These are phyloP conservation scores for Trichoderma atrobrunneum DNA, from an alignment of 2,329 filamentous ascomycete species.

Conservation along the genomic window DNA sequence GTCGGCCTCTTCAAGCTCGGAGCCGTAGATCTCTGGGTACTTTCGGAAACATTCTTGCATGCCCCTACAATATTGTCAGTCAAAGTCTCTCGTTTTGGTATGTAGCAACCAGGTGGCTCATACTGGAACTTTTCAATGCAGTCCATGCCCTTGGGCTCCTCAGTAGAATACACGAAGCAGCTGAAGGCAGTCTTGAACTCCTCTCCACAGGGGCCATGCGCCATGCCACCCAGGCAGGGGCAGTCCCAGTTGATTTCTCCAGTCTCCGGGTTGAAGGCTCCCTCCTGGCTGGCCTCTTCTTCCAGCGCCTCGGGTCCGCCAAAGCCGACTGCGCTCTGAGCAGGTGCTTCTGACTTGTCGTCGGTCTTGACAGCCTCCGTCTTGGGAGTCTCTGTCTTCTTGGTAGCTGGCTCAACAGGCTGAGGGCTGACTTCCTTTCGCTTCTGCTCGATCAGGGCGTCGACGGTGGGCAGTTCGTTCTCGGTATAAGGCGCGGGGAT, in stretches of 20 bases:
- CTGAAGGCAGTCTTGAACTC: constrained; percentile 95
- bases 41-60: constrained; percentile 98
- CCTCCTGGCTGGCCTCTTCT: constrained; percentile 80
- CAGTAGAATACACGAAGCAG: constrained; percentile 94
- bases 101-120: constrained; percentile 30
- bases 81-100: neutral
- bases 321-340: constrained; percentile 26
- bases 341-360: constrained; percentile 27
- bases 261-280: constrained; percentile 96
- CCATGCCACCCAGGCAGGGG: constrained; percentile 96
- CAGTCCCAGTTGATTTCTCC: constrained; percentile 99
- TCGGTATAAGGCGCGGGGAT: constrained; percentile 55
- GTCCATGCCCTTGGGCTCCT: constrained; percentile 96
- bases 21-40: constrained; percentile 89
- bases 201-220: constrained; percentile 89
- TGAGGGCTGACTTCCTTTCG: constrained; percentile 45
- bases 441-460: constrained; percentile 65
- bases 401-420: constrained; percentile 1
- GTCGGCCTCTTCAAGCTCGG: constrained; percentile 63
- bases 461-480: constrained; percentile 60
- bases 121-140: constrained; percentile 98
- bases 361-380: constrained; percentile 25
- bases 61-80: constrained; percentile 53
- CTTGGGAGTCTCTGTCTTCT: constrained; percentile 26
- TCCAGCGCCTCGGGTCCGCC: constrained; percentile 57